A percentile compares a stretch with the other conserved stretches of the same genome.
Evolutionary conservation across 495 filamentous ascomycete species (phyloP).

Genomic region (Neurospora discreta): DNA sequence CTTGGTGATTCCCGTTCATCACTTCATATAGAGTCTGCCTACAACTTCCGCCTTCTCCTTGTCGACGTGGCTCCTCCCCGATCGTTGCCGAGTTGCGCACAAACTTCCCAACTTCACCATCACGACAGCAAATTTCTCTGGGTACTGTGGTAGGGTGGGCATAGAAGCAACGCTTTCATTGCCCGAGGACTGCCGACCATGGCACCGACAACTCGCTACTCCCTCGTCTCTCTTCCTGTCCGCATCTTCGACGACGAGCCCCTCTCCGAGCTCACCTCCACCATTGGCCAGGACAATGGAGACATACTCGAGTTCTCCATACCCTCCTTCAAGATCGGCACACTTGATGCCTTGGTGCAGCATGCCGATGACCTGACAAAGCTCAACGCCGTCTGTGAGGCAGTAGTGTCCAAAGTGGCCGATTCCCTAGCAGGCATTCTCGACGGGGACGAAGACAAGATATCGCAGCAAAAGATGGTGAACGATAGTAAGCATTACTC

Average conservation of each 20-base stretch:
- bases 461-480: slow-evolving; percentile 79
- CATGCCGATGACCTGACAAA: slow-evolving; percentile 93
- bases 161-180: background rate
- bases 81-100: background rate
- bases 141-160: background rate
- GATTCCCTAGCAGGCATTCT: slow-evolving; percentile 74
- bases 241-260: slow-evolving; percentile 61
- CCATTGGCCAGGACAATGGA: slow-evolving; percentile 64
- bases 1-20: background rate
- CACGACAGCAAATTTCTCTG: background rate
- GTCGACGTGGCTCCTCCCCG: background rate
- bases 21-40: background rate
- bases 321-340: slow-evolving; percentile 94
- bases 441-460: slow-evolving; percentile 71
- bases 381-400: slow-evolving; percentile 67
- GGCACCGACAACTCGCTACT: slow-evolving; percentile 23
- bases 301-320: slow-evolving; percentile 68
- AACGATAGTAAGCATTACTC: slow-evolving; percentile 67
- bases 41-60: background rate
- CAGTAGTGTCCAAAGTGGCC: slow-evolving; percentile 74
- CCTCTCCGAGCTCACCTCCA: slow-evolving; percentile 55
- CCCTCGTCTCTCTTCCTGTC: slow-evolving; percentile 38
- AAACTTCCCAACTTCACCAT: background rate
- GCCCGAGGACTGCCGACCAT: background rate
- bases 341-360: slow-evolving; percentile 88